phyloP scores from a whole-genome alignment of 768 basidiomycete genomes.

The Suillus sp. region DNA sequence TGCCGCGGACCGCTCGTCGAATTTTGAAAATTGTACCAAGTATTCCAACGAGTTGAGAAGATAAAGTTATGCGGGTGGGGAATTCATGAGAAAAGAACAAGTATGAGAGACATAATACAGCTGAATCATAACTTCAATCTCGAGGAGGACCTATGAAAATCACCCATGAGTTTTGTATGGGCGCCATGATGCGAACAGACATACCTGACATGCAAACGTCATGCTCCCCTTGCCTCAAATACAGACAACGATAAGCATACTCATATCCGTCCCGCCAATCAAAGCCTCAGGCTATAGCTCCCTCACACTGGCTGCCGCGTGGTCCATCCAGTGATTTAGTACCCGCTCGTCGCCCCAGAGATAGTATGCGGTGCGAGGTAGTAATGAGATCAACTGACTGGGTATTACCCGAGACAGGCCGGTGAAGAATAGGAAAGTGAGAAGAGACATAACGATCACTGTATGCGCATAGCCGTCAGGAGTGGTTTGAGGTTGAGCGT shows the following conservation, averaged over 20 bases:
- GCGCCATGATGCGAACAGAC: not conserved
- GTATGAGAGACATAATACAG: conserved; percentile 2
- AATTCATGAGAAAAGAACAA: not conserved
- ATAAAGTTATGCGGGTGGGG: not conserved
- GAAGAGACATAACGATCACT: conserved; percentile 40
- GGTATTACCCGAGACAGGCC: conserved; percentile 57
- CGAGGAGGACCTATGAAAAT: not conserved
- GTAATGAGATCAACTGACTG: conserved; percentile 48
- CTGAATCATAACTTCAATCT: not conserved
- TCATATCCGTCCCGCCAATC: not conserved
- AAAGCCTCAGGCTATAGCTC: conserved; percentile 4
- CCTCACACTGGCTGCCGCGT: conserved; percentile 8
- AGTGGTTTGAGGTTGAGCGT: not conserved
- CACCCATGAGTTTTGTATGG: not conserved
- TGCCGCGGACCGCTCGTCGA: not conserved
- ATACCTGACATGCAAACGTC: not conserved
- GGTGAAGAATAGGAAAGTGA: conserved; percentile 43
- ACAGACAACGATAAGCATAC: not conserved
- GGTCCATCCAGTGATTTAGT: conserved; percentile 18
- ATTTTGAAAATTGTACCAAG: not conserved
- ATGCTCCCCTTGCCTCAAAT: not conserved
- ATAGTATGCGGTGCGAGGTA: conserved; percentile 55
- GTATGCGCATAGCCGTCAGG: not conserved
- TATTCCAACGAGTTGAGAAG: not conserved
- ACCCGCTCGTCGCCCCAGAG: conserved; percentile 44